Evolutionary conservation across 179 eudicot genomes (phyloP), one percentile per base, ranked within the genome.

Genomic region (Corrigiola litoralis): DNA sequence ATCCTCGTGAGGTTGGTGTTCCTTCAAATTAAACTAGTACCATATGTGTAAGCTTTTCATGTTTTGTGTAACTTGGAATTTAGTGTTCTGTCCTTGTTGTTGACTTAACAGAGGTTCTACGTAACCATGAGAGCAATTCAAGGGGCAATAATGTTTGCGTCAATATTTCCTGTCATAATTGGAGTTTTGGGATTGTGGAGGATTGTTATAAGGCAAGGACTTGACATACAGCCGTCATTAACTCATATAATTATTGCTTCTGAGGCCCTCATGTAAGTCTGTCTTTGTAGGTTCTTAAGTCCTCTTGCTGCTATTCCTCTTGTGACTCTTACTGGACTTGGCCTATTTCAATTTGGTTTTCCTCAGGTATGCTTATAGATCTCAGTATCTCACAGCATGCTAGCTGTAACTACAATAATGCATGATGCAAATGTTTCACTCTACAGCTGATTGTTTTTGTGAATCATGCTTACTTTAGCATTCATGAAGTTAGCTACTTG

Each of bases 131-230:
- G 82, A 74, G 95, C 75, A 4, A 72, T 87, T 46, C 98, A 92
- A 82, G 98, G 98, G 25, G 96, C 92, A 58, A 58, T 92, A 36
- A 75, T 92, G 88, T 75, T 92, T 54, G 81, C 95, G 31, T 87
- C 98, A 1, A 58, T 87, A 48, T 73, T 89, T 25, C 96, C 96
- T 0, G 70, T 79, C 16, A 49, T 87, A 49, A 44, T 70, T 62
- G 96, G 98, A 23, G 79, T 89, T 70, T 70, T 89, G 37, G 98
- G 98, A 21, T 29, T 92, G 31, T 92, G 96, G 96, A 85, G 96
- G 76, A 75, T 92, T 34, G 68, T 87, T 57, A 69, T 83, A 55
- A 86, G 96, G 97, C 88, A 32, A 49, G 61, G n/a, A 33, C 11
- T 40, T 57, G 32, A 17, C 24, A 33, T 27, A 33, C 31, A 27